These are phyloP conservation scores for Penicillium glabrum DNA, from an alignment of 2,329 filamentous ascomycete genomes.

Conservation along the genomic window DNA sequence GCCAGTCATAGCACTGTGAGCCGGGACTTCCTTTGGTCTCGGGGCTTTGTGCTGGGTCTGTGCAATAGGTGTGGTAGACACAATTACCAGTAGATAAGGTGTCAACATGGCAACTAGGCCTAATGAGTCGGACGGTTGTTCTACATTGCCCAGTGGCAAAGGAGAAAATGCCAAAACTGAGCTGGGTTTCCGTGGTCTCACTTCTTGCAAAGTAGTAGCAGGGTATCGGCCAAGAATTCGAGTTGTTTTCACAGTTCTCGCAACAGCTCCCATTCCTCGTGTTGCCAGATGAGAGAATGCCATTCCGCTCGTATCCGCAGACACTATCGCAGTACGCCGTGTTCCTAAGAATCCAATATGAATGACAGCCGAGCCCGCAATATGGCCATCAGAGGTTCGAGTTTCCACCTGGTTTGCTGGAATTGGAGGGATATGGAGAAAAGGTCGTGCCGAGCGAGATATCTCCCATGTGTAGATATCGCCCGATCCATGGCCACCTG, in stretches of 20 bases:
- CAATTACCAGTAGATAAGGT: conserved; percentile 91
- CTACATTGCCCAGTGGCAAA: conserved; percentile 89
- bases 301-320: conserved; percentile 93
- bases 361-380: conserved; percentile 73
- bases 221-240: conserved; percentile 91
- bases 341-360: conserved; percentile 95
- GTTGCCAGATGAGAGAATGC: conserved; percentile 96
- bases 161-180: conserved; percentile 91
- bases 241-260: conserved; percentile 81
- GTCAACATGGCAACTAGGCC: conserved; percentile 94
- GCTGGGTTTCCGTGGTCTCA: conserved; percentile 80
- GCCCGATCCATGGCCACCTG: conserved; percentile 83
- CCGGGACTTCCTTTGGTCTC: conserved; percentile 83
- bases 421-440: conserved; percentile 80
- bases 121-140: conserved; percentile 81
- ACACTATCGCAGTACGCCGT: conserved; percentile 89
- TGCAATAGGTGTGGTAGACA: conserved; percentile 93
- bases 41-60: conserved; percentile 95
- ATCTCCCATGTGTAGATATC: conserved; percentile 98
- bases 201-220: conserved; percentile 58
- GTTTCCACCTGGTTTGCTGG: conserved; percentile 64
- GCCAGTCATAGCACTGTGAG: conserved; percentile 88
- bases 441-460: conserved; percentile 75
- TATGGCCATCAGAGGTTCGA: conserved; percentile 76
- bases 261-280: conserved; percentile 81